Evolutionary conservation across 164 flowering plant genomes (phyloP).

Genomic region (Liquidambar formosana): DNA sequence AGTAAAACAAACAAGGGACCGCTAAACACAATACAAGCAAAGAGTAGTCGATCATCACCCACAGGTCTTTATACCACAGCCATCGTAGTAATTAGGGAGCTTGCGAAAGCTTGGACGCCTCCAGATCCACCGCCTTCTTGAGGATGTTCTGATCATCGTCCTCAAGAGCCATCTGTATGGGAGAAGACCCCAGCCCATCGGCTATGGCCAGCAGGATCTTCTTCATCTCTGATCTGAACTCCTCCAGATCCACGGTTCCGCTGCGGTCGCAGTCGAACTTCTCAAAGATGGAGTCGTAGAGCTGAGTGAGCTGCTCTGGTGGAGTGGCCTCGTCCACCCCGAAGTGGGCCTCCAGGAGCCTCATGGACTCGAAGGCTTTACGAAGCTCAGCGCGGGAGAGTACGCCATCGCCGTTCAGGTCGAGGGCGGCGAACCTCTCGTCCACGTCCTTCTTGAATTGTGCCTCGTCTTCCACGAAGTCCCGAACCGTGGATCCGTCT

Average conservation of each 20-base stretch:
- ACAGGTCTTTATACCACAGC: too few relatives aligned
- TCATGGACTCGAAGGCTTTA: slow-evolving; percentile 66
- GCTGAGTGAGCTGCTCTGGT: slow-evolving; percentile 65
- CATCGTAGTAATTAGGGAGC: too few relatives aligned
- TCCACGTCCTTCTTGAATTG: slow-evolving; percentile 61
- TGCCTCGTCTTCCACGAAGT: slow-evolving; percentile 58
- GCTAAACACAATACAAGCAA: too few relatives aligned
- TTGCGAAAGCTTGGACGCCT: slow-evolving; percentile 39
- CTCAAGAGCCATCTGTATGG: slow-evolving; percentile 81
- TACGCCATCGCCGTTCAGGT: slow-evolving; percentile 76
- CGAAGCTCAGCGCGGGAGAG: slow-evolving; percentile 74
- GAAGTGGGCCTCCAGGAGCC: slow-evolving; percentile 76
- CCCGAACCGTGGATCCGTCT: slow-evolving; percentile 74
- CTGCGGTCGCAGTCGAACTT: slow-evolving; percentile 65
- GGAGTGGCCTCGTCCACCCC: slow-evolving; percentile 62
- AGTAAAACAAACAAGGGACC: too few relatives aligned
- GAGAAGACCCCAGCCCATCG: slow-evolving; percentile 73
- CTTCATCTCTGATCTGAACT: slow-evolving; percentile 73
- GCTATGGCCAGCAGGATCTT: slow-evolving; percentile 86
- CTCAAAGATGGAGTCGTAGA: slow-evolving; percentile 79
- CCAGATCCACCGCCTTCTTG: slow-evolving; percentile 79
- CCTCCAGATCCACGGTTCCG: slow-evolving; percentile 69
- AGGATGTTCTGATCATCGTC: slow-evolving; percentile 56
- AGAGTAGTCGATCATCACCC: too few relatives aligned
- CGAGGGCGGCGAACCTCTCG: slow-evolving; percentile 54